A percentile compares a stretch with the other conserved stretches of the same genome.
phyloP scores from a whole-genome alignment of 2,329 filamentous ascomycete species.

The Xylaria hypoxylon region DNA sequence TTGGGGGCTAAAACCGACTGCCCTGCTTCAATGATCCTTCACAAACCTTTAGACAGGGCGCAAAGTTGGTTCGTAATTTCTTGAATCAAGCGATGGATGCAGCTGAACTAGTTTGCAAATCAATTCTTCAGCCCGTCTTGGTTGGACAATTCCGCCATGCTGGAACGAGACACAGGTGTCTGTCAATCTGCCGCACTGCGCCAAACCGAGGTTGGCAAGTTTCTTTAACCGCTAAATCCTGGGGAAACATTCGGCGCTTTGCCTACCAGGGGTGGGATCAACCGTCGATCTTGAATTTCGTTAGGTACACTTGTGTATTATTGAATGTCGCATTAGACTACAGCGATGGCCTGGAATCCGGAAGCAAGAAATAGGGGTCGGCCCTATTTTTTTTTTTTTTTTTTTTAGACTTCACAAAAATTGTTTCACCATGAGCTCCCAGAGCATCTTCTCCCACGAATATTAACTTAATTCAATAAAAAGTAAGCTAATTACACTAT shows the following conservation, averaged over 20 bases:
- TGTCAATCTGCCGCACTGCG: constrained; percentile 38
- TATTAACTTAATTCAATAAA: background rate
- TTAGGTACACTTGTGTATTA: constrained; percentile 13
- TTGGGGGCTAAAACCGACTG: constrained; percentile 19
- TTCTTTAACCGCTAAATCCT: constrained; percentile 40
- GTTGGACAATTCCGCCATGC: constrained; percentile 34
- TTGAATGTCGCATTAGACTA: constrained; percentile 26
- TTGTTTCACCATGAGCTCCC: constrained; percentile 27
- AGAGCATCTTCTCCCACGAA: background rate
- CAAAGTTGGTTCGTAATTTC: constrained; percentile 28
- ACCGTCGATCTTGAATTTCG: constrained; percentile 24
- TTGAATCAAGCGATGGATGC: constrained; percentile 35
- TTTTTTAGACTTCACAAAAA: background rate
- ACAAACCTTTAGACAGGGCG: constrained; percentile 10
- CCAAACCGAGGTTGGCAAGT: constrained; percentile 37
- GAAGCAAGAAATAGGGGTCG: constrained; percentile 34
- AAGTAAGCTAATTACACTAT: too few species aligned
- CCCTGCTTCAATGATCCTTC: constrained; percentile 21
- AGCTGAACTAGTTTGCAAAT: constrained; percentile 35
- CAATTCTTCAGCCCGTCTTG: constrained; percentile 26
- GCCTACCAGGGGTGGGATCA: constrained; percentile 31
- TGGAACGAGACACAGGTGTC: constrained; percentile 27
- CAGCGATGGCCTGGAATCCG: constrained; percentile 12
- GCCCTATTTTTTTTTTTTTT: constrained; percentile 23
- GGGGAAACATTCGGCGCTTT: constrained; percentile 39